phyloP scores from a whole-genome alignment of 225 moss, liverwort and hornwort species.

The Marchantia polymorpha region DNA sequence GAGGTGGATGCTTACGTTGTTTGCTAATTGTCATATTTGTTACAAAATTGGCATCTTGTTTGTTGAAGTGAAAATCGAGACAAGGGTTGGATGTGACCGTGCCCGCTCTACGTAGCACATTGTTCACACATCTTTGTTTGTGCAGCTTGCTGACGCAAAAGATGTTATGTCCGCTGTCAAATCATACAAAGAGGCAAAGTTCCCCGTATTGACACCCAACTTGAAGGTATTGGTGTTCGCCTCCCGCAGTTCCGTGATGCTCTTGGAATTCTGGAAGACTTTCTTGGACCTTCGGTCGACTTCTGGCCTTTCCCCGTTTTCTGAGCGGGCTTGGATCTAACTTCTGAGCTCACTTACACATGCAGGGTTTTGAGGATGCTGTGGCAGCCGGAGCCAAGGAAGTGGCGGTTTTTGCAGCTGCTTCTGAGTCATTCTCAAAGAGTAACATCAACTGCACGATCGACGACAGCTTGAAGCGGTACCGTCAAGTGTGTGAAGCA shows the following conservation, averaged over 20 bases:
- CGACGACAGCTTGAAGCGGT: conserved; percentile 77
- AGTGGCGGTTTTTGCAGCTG: conserved; percentile 91
- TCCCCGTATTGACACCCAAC: conserved; percentile 91
- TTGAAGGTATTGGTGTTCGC: conserved; percentile 52
- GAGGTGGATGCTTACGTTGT: neutral
- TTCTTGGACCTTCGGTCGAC: neutral
- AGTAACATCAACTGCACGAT: conserved; percentile 90
- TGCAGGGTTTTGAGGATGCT: conserved; percentile 83
- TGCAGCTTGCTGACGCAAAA: conserved; percentile 91
- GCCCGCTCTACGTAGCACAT: neutral
- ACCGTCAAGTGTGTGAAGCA: conserved; percentile 68
- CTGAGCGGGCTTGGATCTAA: neutral
- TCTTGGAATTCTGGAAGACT: neutral
- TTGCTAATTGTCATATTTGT: neutral
- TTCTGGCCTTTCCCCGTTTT: neutral
- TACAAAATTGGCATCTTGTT: neutral
- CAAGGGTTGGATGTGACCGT: neutral
- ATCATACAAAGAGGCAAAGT: conserved; percentile 48
- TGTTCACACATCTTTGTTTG: conserved; percentile 18
- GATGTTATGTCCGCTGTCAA: conserved; percentile 77
- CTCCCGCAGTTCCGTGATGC: neutral
- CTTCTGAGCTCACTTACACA: conserved; percentile 15
- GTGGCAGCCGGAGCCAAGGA: conserved; percentile 81
- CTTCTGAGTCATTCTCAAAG: conserved; percentile 88
- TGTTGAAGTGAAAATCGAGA: neutral